Evolutionary conservation across 495 filamentous ascomycete species (phyloP), one percentile per base, ranked within the genome.

Genomic region (Friedmanniomyces simplex): DNA sequence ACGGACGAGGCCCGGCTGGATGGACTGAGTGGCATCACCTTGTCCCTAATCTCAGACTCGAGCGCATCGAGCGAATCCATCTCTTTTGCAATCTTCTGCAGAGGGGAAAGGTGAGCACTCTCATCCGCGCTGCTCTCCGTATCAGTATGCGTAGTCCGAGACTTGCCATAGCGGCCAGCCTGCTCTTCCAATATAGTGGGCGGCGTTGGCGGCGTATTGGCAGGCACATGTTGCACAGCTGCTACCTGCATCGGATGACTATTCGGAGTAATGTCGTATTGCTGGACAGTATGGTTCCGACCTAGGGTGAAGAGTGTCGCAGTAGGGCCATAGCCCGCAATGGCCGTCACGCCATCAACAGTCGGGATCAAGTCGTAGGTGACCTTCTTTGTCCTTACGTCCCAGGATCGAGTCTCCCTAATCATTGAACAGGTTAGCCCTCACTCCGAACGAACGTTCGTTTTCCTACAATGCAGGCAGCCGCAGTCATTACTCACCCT

Each of bases 301-400:
- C 89, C 88, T 20, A 97, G 73, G 1, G 91, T 97, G 73, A 98
- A 98, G 14, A 98, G 76, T n/a, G 84, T 86, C 13, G 91, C 91
- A 1, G 83, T 87, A 1, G 90, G 86, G 0, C 93, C 93, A 70
- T 91, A 95, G 58, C 89, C 86, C 24, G 89, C 83, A 22, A 98
- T 76, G 25, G 87, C 93, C 45, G 79, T 80, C 49, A 96, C 81
- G 32, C 84, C 82, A 5, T 89, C 86, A 20, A 91, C 78, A 6
- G 90, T 96, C 28, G 89, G 87, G 43, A 98, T 87, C 47, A 79
- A 77, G 61, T 95, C 90, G 70, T 81, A 95, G 14, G 90, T 85
- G 56, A 96, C 87, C 60, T 91, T 86, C 68, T 97, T 98, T 11
- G 94, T 98, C 62, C 89, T 79, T 56, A 98, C 93, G 77, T 98